Percentiles rank a stretch among this genome's conserved stretches.
Conservation (phyloP, 345 rosid genomes). For the Triadica sebifera region DNA sequence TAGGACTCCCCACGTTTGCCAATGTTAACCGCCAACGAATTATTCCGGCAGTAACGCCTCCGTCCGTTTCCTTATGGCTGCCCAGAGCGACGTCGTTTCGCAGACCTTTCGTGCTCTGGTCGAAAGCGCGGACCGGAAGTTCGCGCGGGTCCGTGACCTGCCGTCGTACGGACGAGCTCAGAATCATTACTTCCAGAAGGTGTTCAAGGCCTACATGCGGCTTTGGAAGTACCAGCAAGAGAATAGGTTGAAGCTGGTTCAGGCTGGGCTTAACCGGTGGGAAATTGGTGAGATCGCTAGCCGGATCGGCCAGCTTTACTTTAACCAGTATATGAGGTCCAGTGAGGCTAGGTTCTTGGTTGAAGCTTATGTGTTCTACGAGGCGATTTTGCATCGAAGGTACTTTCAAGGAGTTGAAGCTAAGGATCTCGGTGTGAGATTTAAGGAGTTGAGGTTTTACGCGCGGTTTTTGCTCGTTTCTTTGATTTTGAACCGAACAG, state of each 20-base stretch:
- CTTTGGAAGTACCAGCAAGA: conserved; percentile 97
- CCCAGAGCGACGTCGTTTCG: conserved; percentile 45
- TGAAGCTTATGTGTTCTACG: conserved; percentile 88
- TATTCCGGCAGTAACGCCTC: neutral
- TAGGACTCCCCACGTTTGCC: conserved; percentile 3
- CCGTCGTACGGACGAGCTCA: conserved; percentile 54
- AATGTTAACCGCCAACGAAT: conserved; percentile 20
- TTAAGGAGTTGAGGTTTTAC: conserved; percentile 84
- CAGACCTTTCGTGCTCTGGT: conserved; percentile 64
- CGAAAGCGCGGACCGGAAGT: conserved; percentile 93
- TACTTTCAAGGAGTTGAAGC: conserved; percentile 59
- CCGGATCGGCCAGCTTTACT: conserved; percentile 99
- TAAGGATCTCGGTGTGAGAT: conserved; percentile 63
- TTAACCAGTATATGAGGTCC: conserved; percentile 87
- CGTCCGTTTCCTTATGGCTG: conserved; percentile 26
- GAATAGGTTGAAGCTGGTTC: conserved; percentile 62
- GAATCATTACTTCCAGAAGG: conserved; percentile 68
- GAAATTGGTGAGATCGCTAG: conserved; percentile 99
- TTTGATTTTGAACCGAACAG: conserved; percentile 62
- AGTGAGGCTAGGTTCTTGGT: conserved; percentile 81
- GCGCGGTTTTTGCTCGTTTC: conserved; percentile 86
- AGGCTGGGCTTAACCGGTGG: conserved; percentile 86
- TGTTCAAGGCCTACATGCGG: conserved; percentile 90
- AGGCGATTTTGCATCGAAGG: conserved; percentile 73
- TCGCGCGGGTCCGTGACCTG: conserved; percentile 79